Evolutionary conservation across 306 rosid species (phyloP), one percentile per base, ranked within the genome.

Genomic region (Crotalaria pallida): DNA sequence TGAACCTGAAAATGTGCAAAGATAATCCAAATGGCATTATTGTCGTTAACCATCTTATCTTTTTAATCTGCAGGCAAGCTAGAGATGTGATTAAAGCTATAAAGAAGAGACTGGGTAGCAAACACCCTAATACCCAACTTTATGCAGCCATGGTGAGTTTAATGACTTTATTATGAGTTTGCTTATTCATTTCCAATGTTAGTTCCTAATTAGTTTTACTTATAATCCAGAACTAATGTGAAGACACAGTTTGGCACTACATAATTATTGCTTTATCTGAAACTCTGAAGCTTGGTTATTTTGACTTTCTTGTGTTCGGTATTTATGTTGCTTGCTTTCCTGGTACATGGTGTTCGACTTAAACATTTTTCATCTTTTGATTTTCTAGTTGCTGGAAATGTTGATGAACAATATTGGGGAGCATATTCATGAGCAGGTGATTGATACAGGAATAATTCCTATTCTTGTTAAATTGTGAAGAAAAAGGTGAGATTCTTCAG

Each of bases 341-440:
- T n/a, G n/a, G n/a, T n/a, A n/a, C n/a, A n/a, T n/a, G n/a, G n/a
- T n/a, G n/a, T n/a, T n/a, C n/a, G n/a, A n/a, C n/a, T n/a, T n/a
- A n/a, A n/a, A n/a, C n/a, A n/a, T n/a, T n/a, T n/a, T n/a, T n/a
- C n/a, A n/a, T n/a, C n/a, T n/a, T n/a, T n/a, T n/a, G n/a, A n/a
- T n/a, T n/a, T n/a, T n/a, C n/a, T n/a, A n/a, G n/a, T n/a, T 93
- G 82, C 79, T 93, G 89, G 98, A 93, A 80, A 88, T 87, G 96
- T 86, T 93, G 81, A 88, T 93, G 96, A 90, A 88, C 91, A 93
- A 93, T 78, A 82, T 84, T 73, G 97, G 98, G 67, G 98, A 90
- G 75, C 78, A 83, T 70, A 71, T 93, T 44, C 96, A 90, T 69
- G 88, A 87, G 82, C 96, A 84, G 69, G 97, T 93, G 86, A 83